Percentiles rank a stretch among this genome's conserved stretches.
phyloP scores from a whole-genome alignment of 352 stramenopile genomes.

The Pythium plurisporium region DNA sequence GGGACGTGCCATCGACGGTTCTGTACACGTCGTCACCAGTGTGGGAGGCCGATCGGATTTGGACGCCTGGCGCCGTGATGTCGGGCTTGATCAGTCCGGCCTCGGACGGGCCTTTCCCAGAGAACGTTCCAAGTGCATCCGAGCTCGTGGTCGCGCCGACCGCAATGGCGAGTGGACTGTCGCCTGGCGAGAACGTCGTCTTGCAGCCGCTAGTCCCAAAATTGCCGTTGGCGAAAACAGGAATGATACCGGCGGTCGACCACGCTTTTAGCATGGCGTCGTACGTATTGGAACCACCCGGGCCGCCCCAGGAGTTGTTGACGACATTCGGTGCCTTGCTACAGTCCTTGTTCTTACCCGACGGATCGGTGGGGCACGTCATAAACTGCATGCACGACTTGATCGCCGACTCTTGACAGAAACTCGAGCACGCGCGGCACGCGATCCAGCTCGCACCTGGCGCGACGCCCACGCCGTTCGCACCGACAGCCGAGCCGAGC shows the following conservation, averaged over 20 bases:
- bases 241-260: constrained; percentile 21
- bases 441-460: constrained; percentile 18
- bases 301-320: constrained; percentile 23
- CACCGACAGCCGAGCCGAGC: constrained; percentile 16
- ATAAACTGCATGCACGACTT: constrained; percentile 28
- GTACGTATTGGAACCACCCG: neutral
- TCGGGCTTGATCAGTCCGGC: constrained; percentile 28
- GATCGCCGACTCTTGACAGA: constrained; percentile 20
- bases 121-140: constrained; percentile 15
- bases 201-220: constrained; percentile 14
- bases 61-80: constrained; percentile 26
- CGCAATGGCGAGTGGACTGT: constrained; percentile 21
- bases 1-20: constrained; percentile 20
- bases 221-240: constrained; percentile 22
- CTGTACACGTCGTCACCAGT: constrained; percentile 19
- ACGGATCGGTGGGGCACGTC: constrained; percentile 22
- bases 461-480: constrained; percentile 8
- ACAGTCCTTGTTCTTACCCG: constrained; percentile 24
- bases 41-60: no score
- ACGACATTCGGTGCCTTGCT: constrained; percentile 21
- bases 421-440: constrained; percentile 18
- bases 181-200: constrained; percentile 16
- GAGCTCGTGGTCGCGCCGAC: constrained; percentile 21
- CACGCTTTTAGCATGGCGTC: constrained; percentile 13
- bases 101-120: constrained; percentile 17